Conservation (phyloP, 192 early-diverging fungal species). For the Entomortierella beljakovae region DNA sequence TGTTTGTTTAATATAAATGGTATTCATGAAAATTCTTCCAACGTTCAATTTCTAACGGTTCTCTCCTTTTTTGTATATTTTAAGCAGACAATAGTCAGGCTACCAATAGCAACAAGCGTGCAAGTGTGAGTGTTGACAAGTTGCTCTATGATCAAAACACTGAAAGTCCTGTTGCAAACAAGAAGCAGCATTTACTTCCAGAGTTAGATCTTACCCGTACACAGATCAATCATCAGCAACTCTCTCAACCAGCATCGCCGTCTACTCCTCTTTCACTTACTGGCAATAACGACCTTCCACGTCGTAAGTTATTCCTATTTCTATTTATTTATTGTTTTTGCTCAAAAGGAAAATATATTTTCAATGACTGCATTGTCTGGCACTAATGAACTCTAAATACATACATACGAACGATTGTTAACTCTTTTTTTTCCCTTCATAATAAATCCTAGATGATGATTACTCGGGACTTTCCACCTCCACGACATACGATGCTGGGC, state of each 20-base stretch:
- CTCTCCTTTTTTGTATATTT: not conserved
- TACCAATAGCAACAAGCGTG: constrained; percentile 32
- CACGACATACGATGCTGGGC: constrained; percentile 30
- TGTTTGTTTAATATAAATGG: not conserved
- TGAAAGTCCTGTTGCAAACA: constrained; percentile 10
- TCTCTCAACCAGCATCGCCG: constrained; percentile 5
- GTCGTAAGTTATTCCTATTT: constrained; percentile 32
- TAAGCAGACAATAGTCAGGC: constrained; percentile 14
- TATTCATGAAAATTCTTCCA: not conserved
- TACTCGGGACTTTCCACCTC: constrained; percentile 23
- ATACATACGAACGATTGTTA: not conserved
- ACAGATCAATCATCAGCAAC: constrained; percentile 3
- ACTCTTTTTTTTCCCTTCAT: no score
- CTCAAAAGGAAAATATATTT: constrained; percentile 47
- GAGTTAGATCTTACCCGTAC: constrained; percentile 33
- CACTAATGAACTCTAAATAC: constrained; percentile 12
- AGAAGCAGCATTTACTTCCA: constrained; percentile 31
- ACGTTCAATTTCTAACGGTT: not conserved
- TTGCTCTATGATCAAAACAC: constrained; percentile 12
- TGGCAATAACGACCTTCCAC: constrained; percentile 1
- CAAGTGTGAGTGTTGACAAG: constrained; percentile 17
- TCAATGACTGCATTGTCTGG: constrained; percentile 17
- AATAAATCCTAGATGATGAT: constrained; percentile 21
- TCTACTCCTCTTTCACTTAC: constrained; percentile 25
- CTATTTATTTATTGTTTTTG: not conserved